Conservation (phyloP, 306 rosid species). For the Pyrus bretschneideri region DNA sequence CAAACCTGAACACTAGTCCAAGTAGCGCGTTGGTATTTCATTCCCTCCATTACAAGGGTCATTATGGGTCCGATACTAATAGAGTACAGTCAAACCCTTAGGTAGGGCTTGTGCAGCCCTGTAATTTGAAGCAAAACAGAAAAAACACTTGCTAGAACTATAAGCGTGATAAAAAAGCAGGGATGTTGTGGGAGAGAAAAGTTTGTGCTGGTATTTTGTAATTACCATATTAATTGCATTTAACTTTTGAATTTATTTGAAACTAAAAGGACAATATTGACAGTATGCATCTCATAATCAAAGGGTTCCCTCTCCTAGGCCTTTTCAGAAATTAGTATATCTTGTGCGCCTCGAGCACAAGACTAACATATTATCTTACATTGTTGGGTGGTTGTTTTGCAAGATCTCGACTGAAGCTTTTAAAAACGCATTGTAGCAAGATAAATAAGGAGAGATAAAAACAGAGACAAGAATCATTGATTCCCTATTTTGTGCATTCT, state of each 20-base stretch:
- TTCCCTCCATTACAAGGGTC: background rate
- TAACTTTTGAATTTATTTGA: background rate
- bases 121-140: background rate
- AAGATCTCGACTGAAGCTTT: no score
- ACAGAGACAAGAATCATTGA: no score
- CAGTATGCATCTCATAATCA: background rate
- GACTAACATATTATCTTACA: no score
- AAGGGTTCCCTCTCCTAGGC: background rate
- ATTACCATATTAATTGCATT: background rate
- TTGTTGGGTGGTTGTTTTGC: no score
- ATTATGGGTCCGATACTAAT: background rate
- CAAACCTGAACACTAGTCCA: background rate
- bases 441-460: no score
- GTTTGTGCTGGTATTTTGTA: background rate
- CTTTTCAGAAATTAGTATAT: no score
- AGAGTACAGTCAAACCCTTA: background rate
- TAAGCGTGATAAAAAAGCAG: no score
- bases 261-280: background rate
- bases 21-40: background rate
- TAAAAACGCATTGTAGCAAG: no score
- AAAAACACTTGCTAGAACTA: background rate
- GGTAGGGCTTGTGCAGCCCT: background rate
- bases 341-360: no score
- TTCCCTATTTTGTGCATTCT: no score
- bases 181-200: background rate